Evolutionary conservation across 2,329 filamentous ascomycete species (phyloP).

Genomic region (Ophiostoma pallidulum): DNA sequence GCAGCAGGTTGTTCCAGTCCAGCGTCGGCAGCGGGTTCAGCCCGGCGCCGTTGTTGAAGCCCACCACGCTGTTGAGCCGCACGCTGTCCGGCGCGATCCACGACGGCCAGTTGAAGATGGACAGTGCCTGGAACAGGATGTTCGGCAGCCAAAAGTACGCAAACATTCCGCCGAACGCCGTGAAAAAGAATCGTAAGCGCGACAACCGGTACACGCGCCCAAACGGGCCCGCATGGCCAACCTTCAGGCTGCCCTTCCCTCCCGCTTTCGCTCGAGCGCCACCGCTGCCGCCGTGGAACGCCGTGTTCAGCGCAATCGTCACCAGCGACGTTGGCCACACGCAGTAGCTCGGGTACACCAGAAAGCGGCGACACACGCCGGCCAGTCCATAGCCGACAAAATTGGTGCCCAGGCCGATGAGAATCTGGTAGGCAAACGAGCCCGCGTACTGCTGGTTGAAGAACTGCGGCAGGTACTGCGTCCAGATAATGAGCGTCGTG

Average conservation of each 20-base stretch:
- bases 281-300: slow-evolving; percentile 37
- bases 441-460: slow-evolving; percentile 28
- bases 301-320: slow-evolving; percentile 36
- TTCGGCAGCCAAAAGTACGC: slow-evolving; percentile 43
- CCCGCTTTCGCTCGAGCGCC: too few relatives aligned
- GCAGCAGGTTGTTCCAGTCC: slow-evolving; percentile 28
- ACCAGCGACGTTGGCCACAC: slow-evolving; percentile 42
- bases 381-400: slow-evolving; percentile 48
- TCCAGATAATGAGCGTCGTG: slow-evolving; percentile 29
- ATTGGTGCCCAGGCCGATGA: slow-evolving; percentile 41
- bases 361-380: slow-evolving; percentile 38
- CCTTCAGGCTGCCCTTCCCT: too few relatives aligned
- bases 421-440: slow-evolving; percentile 39
- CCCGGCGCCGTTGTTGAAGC: slow-evolving; percentile 26
- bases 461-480: slow-evolving; percentile 31
- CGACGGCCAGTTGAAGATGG: slow-evolving; percentile 41
- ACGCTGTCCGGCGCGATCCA: slow-evolving; percentile 40
- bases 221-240: slow-evolving; percentile 26
- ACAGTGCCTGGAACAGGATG: slow-evolving; percentile 36
- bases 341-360: slow-evolving; percentile 42
- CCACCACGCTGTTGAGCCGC: slow-evolving; percentile 23
- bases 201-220: slow-evolving; percentile 23
- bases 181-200: slow-evolving; percentile 36
- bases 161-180: slow-evolving; percentile 37
- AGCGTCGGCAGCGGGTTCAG: slow-evolving; percentile 30